Evolutionary conservation across 306 rosid genomes (phyloP).

Genomic region (Cajanus cajan): DNA sequence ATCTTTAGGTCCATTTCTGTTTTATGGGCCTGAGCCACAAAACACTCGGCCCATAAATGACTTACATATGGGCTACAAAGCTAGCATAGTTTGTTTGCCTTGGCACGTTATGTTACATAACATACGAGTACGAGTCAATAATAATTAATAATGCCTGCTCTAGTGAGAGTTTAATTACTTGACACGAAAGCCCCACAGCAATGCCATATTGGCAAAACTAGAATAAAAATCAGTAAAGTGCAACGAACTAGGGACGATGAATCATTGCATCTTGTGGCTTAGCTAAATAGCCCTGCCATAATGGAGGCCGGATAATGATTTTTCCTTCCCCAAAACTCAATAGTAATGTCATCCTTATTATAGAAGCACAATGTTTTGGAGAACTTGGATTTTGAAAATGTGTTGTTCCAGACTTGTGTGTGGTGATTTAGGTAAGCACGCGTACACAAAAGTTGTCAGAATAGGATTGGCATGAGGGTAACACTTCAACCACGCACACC

Average conservation of each 20-base stretch:
- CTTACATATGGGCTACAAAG: neutral
- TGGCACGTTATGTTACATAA: neutral
- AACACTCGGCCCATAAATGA: neutral
- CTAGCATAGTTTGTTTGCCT: neutral
- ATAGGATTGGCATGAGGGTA: conserved; percentile 21
- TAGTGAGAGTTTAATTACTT: neutral
- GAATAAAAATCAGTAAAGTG: neutral
- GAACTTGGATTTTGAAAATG: neutral
- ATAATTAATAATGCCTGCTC: too few species aligned
- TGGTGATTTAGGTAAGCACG: conserved; percentile 32
- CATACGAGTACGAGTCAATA: too few species aligned
- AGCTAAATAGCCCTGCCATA: neutral
- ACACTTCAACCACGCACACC: neutral
- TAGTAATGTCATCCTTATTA: neutral
- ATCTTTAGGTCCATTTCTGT: neutral
- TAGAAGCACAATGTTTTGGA: neutral
- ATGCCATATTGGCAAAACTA: neutral
- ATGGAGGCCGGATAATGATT: conserved; percentile 4
- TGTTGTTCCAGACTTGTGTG: neutral
- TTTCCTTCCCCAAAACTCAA: neutral
- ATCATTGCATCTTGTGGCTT: neutral
- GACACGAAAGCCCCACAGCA: neutral
- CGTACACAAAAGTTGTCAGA: neutral
- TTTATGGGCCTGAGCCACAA: neutral
- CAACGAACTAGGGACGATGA: neutral